Percentiles rank a stretch among this genome's conserved stretches.
Conservation (phyloP, 2,329 filamentous ascomycete genomes). For the Cryphonectria radicalis region DNA sequence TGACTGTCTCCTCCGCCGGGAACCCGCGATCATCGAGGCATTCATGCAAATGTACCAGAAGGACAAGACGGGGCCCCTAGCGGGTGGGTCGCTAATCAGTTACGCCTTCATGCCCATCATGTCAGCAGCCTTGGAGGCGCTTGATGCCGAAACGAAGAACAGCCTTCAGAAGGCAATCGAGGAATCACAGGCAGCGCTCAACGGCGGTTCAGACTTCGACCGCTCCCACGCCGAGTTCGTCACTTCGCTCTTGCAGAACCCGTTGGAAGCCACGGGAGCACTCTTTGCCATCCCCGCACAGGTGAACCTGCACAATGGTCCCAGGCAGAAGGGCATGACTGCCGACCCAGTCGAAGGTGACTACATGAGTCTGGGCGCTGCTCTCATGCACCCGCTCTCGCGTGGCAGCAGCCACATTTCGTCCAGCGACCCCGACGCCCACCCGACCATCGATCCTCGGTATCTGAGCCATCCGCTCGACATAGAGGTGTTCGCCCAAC, state of each 20-base stretch:
- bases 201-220: neutral
- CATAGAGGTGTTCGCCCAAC: slow-evolving; percentile 51
- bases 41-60: slow-evolving; percentile 41
- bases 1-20: slow-evolving; percentile 37
- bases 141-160: neutral
- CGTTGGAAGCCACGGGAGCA: slow-evolving; percentile 26
- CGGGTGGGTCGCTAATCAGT: slow-evolving; percentile 38
- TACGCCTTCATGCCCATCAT: slow-evolving; percentile 8
- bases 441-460: slow-evolving; percentile 56
- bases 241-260: neutral
- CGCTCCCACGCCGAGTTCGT: slow-evolving; percentile 5
- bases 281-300: slow-evolving; percentile 27
- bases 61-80: slow-evolving; percentile 39
- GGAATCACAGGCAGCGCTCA: neutral
- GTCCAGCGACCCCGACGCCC: slow-evolving; percentile 44
- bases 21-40: slow-evolving; percentile 37
- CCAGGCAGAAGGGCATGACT: neutral
- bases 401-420: slow-evolving; percentile 64
- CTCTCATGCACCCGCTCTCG: slow-evolving; percentile 63
- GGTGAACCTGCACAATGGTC: slow-evolving; percentile 33
- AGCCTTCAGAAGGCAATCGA: neutral
- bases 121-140: neutral
- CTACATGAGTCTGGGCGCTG: slow-evolving; percentile 58
- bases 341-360: slow-evolving; percentile 38
- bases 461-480: slow-evolving; percentile 60